phyloP scores from a whole-genome alignment of 257 asterid species.

The Solanum peruvianum region DNA sequence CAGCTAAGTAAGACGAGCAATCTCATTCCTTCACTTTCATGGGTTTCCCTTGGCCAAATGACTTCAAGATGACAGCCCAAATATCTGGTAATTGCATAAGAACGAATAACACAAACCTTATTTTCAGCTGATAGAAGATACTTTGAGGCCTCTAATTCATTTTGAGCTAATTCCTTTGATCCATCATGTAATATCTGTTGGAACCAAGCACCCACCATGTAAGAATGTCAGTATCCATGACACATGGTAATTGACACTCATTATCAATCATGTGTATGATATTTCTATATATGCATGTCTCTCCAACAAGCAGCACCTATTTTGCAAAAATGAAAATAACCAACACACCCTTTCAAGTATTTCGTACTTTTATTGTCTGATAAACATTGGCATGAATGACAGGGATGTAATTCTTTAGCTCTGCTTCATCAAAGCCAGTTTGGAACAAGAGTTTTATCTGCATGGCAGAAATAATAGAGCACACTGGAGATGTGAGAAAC shows the following conservation, averaged over 20 bases:
- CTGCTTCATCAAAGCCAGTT: slow-evolving; percentile 94
- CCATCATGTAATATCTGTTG: slow-evolving; percentile 82
- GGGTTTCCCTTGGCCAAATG: not conserved
- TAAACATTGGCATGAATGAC: slow-evolving; percentile 98
- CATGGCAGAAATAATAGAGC: slow-evolving; percentile 12
- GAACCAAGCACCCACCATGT: not conserved
- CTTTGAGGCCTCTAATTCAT: slow-evolving; percentile 47
- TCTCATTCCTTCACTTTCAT: not conserved
- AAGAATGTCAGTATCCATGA: not conserved
- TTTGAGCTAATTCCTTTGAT: slow-evolving; percentile 73
- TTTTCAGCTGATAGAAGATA: slow-evolving; percentile 57
- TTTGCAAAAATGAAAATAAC: slow-evolving; percentile 44
- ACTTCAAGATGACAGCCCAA: not conserved
- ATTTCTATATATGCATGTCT: slow-evolving; percentile 3
- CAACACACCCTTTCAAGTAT: slow-evolving; percentile 75
- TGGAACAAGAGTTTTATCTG: slow-evolving; percentile 97
- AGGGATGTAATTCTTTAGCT: slow-evolving; percentile 78
- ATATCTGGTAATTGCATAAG: not conserved
- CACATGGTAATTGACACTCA: not conserved
- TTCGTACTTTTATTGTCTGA: slow-evolving; percentile 99
- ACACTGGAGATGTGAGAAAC: not conserved
- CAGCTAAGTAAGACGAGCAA: not conserved
- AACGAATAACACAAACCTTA: slow-evolving; percentile 44
- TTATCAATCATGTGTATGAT: not conserved
- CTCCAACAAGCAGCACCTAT: slow-evolving; percentile 23